Percentiles rank a stretch among this genome's conserved stretches.
phyloP scores from a whole-genome alignment of 495 filamentous ascomycete species.

The Aspergillus indologenus region DNA sequence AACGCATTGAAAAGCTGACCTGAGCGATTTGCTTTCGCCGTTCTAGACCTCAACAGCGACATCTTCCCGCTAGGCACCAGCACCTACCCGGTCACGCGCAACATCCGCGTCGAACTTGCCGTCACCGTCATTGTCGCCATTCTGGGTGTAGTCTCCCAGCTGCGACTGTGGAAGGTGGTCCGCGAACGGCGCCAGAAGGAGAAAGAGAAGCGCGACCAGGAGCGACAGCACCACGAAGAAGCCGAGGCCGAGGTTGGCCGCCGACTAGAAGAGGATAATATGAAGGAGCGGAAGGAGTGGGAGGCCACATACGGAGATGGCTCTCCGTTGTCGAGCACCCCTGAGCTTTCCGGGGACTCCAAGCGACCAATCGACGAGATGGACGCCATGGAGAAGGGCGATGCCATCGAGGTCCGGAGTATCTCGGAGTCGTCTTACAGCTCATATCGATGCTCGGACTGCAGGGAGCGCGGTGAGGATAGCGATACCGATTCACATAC shows the following conservation, averaged over 20 bases:
- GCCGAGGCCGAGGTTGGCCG: slow-evolving; percentile 58
- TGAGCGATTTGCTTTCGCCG: slow-evolving; percentile 13
- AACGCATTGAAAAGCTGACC: neutral
- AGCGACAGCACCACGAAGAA: slow-evolving; percentile 57
- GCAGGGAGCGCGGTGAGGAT: slow-evolving; percentile 23
- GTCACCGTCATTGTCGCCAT: slow-evolving; percentile 69
- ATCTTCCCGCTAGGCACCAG: slow-evolving; percentile 71
- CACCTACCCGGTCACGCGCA: slow-evolving; percentile 83
- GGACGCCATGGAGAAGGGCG: slow-evolving; percentile 28
- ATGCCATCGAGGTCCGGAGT: slow-evolving; percentile 38
- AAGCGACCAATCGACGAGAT: slow-evolving; percentile 24
- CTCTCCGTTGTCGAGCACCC: slow-evolving; percentile 21
- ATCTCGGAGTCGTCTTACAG: slow-evolving; percentile 23
- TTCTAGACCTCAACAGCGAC: slow-evolving; percentile 65
- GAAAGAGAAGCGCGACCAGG: slow-evolving; percentile 52
- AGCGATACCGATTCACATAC: slow-evolving; percentile 21
- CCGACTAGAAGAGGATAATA: slow-evolving; percentile 64
- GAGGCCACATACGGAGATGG: slow-evolving; percentile 67
- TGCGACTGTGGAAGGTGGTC: slow-evolving; percentile 86
- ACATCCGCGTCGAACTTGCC: slow-evolving; percentile 82
- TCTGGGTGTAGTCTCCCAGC: slow-evolving; percentile 76
- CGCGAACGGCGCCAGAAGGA: slow-evolving; percentile 65
- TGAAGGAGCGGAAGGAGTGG: slow-evolving; percentile 70
- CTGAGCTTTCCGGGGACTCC: slow-evolving; percentile 30
- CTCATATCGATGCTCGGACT: slow-evolving; percentile 25